These are phyloP conservation scores for Pythium guiyangense DNA, from an alignment of 352 stramenopile species.

Conservation along the genomic window DNA sequence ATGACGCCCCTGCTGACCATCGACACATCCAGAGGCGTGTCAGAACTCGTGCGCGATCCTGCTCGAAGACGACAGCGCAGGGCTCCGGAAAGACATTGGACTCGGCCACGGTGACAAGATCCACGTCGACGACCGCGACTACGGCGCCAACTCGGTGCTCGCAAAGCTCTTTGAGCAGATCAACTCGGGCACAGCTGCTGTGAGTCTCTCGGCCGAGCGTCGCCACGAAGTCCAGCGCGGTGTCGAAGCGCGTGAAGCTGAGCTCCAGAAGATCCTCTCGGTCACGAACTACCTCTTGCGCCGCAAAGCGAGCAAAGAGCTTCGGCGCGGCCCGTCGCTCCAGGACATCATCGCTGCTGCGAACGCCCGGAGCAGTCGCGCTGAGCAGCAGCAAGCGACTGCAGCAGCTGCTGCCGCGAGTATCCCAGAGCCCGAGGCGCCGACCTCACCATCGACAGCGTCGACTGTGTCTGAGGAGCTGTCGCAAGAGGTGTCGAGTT, in stretches of 20 bases:
- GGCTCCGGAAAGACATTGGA: slow-evolving; percentile 76
- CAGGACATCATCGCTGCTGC: slow-evolving; percentile 16
- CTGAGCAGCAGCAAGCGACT: slow-evolving; percentile 1
- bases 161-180: slow-evolving; percentile 82
- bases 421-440: slow-evolving; percentile 36
- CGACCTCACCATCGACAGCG: slow-evolving; percentile 26
- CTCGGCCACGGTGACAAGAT: slow-evolving; percentile 88
- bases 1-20: slow-evolving; percentile 1
- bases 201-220: slow-evolving; percentile 82
- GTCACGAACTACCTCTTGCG: slow-evolving; percentile 81
- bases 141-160: slow-evolving; percentile 73
- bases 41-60: slow-evolving; percentile 59
- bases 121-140: slow-evolving; percentile 79
- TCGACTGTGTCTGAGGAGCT: slow-evolving; percentile 41
- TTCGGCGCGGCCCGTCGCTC: slow-evolving; percentile 13
- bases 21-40: slow-evolving; percentile 49
- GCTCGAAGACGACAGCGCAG: slow-evolving; percentile 59
- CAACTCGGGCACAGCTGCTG: slow-evolving; percentile 72
- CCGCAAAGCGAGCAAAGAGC: slow-evolving; percentile 45
- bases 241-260: slow-evolving; percentile 78
- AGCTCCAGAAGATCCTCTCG: slow-evolving; percentile 79
- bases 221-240: slow-evolving; percentile 84
- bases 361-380: slow-evolving; percentile 11
- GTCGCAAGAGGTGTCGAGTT: slow-evolving; percentile 49
- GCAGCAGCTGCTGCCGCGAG: slow-evolving; percentile 13